These are phyloP conservation scores for Microdochium bolleyi DNA, from an alignment of 2,329 filamentous ascomycete genomes.

Conservation along the genomic window DNA sequence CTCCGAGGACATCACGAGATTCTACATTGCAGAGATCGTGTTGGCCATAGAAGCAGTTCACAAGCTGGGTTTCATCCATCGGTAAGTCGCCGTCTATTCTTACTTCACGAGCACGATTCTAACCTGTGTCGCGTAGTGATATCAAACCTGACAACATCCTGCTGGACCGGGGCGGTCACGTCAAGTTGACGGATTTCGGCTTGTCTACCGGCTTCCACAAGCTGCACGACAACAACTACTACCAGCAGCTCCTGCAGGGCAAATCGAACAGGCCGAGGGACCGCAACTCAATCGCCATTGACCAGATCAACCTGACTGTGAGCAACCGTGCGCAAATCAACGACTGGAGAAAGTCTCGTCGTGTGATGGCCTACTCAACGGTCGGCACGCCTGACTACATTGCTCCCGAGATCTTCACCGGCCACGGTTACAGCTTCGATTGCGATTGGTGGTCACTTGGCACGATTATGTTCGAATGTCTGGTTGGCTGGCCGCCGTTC, in stretches of 20 bases:
- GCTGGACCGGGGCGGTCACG: conserved; percentile 88
- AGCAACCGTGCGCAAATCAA: conserved; percentile 98
- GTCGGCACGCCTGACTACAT: conserved; percentile 98
- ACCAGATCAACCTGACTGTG: conserved; percentile 96
- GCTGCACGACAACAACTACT: conserved; percentile 96
- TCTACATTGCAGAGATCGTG: conserved; percentile 98
- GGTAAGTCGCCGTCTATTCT: conserved; percentile 47
- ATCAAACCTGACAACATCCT: conserved; percentile 99
- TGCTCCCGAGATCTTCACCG: conserved; percentile 95
- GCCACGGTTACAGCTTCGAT: conserved; percentile 90
- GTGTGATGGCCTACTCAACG: conserved; percentile 95
- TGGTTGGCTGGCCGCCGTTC: conserved; percentile 98
- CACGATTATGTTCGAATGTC: conserved; percentile 99
- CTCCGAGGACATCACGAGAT: conserved; percentile 94
- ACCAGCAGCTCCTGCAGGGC: conserved; percentile 88
- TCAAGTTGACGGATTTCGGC: conserved; percentile 97
- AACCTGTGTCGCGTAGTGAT: conserved; percentile 54
- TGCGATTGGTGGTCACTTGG: conserved; percentile 99
- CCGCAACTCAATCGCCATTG: conserved; percentile 88
- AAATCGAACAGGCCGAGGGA: conserved; percentile 67
- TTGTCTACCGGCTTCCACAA: conserved; percentile 97
- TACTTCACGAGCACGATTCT: conserved; percentile 40
- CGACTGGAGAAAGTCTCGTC: conserved; percentile 93
- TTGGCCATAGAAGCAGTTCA: conserved; percentile 98
- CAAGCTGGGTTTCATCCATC: conserved; percentile 95